Percentiles rank a stretch among this genome's conserved stretches.
phyloP scores from a whole-genome alignment of 139 green algal species.

The Nannochloris sp. region DNA sequence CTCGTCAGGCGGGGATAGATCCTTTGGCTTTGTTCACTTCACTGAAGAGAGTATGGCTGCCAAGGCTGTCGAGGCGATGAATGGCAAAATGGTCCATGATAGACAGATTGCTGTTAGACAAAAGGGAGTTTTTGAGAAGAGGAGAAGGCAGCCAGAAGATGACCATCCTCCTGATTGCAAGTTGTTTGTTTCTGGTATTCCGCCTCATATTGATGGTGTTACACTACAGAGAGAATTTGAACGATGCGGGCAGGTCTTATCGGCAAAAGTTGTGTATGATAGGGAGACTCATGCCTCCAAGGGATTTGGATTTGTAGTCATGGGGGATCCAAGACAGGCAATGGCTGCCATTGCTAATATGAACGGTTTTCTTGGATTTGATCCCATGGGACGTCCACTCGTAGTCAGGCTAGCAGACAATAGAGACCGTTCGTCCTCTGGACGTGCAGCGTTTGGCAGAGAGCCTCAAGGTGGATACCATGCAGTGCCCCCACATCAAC shows the following conservation, averaged over 20 bases:
- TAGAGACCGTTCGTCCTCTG: background rate
- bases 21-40: slow-evolving; percentile 88
- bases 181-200: slow-evolving; percentile 25
- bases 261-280: slow-evolving; percentile 40
- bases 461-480: background rate
- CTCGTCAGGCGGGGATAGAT: slow-evolving; percentile 19
- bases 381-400: slow-evolving; percentile 5
- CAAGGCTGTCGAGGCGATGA: slow-evolving; percentile 33
- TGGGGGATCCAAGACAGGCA: slow-evolving; percentile 18
- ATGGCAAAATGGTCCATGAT: slow-evolving; percentile 26
- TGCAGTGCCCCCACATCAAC: background rate
- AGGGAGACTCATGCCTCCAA: slow-evolving; percentile 30
- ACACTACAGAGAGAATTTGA: slow-evolving; percentile 21
- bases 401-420: slow-evolving; percentile 18
- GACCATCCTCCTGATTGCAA: slow-evolving; percentile 28
- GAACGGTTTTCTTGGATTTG: slow-evolving; percentile 22
- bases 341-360: slow-evolving; percentile 18
- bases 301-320: slow-evolving; percentile 55
- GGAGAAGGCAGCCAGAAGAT: slow-evolving; percentile 8
- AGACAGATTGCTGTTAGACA: slow-evolving; percentile 17
- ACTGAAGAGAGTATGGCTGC: slow-evolving; percentile 44
- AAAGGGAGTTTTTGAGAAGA: background rate
- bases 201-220: slow-evolving; percentile 15
- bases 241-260: slow-evolving; percentile 29
- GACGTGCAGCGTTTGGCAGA: background rate